phyloP scores from a whole-genome alignment of 768 basidiomycete species.

The Kwoniella shandongensis region DNA sequence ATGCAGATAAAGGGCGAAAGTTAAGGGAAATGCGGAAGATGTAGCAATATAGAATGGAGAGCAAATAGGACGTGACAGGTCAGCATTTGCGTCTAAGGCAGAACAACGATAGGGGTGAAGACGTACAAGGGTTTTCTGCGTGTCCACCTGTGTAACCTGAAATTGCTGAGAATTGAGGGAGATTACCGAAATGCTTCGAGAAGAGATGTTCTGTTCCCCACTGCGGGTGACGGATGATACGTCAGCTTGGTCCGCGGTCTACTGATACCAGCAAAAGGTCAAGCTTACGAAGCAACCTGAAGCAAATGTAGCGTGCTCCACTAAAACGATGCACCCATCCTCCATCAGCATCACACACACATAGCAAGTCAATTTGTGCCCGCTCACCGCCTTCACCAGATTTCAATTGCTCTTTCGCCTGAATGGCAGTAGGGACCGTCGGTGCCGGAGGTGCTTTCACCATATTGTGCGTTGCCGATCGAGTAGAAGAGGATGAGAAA shows the following conservation, averaged over 20 bases:
- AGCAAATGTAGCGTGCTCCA: slow-evolving; percentile 53
- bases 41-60: no score
- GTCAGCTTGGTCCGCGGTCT: neutral
- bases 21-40: no score
- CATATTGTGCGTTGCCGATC: slow-evolving; percentile 23
- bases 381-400: slow-evolving; percentile 46
- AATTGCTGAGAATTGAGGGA: slow-evolving; percentile 48
- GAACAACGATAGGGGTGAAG: neutral
- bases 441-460: slow-evolving; percentile 47
- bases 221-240: slow-evolving; percentile 16
- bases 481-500: slow-evolving; percentile 22
- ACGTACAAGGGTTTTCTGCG: slow-evolving; percentile 40
- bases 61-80: no score
- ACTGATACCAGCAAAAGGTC: neutral
- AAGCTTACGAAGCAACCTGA: slow-evolving; percentile 52
- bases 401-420: slow-evolving; percentile 31
- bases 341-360: neutral
- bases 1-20: no score
- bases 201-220: slow-evolving; percentile 54
- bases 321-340: slow-evolving; percentile 19
- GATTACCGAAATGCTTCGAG: slow-evolving; percentile 46
- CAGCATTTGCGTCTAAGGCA: neutral
- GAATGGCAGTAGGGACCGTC: slow-evolving; percentile 51
- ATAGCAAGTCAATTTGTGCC: neutral
- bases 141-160: slow-evolving; percentile 52